Percentiles rank a stretch among this genome's conserved stretches.
phyloP scores from a whole-genome alignment of 805 yeast species.

The Lipomyces kockii region DNA sequence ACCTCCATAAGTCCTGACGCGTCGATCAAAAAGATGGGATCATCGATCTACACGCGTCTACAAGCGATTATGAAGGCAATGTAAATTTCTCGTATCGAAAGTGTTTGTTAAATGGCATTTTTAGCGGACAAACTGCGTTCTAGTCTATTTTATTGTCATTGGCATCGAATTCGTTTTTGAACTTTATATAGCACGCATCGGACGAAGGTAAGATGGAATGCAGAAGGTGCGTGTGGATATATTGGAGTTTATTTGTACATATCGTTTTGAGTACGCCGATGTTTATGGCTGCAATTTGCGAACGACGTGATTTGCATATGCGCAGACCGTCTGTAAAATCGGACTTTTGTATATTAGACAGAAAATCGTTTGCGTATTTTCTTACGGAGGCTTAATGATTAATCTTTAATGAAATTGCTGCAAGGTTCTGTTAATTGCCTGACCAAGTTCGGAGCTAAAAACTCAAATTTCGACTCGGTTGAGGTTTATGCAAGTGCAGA shows the following conservation, averaged over 20 bases:
- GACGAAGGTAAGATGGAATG: neutral
- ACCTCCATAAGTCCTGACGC: slow-evolving; percentile 27
- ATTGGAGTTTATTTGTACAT: neutral
- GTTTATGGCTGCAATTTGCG: neutral
- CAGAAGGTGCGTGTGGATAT: neutral
- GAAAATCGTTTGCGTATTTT: neutral
- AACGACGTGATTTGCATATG: neutral
- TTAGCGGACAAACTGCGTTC: neutral
- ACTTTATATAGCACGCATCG: neutral
- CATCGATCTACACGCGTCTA: slow-evolving; percentile 27
- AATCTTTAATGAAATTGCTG: neutral
- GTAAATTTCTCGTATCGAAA: neutral
- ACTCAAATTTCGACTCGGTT: neutral
- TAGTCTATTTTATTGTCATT: neutral
- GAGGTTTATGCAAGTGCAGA: neutral
- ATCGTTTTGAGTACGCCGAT: neutral
- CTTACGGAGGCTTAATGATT: neutral
- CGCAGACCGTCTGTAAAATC: neutral
- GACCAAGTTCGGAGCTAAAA: neutral
- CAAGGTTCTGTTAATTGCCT: neutral
- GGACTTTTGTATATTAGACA: slow-evolving; percentile 1
- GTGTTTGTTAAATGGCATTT: neutral
- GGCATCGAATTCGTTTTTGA: neutral
- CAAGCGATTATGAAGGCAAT: slow-evolving; percentile 14
- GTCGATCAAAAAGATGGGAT: slow-evolving; percentile 33